Evolutionary conservation across 2,329 filamentous ascomycete species (phyloP), one percentile per base, ranked within the genome.

Genomic region (Chaetomium globosum): DNA sequence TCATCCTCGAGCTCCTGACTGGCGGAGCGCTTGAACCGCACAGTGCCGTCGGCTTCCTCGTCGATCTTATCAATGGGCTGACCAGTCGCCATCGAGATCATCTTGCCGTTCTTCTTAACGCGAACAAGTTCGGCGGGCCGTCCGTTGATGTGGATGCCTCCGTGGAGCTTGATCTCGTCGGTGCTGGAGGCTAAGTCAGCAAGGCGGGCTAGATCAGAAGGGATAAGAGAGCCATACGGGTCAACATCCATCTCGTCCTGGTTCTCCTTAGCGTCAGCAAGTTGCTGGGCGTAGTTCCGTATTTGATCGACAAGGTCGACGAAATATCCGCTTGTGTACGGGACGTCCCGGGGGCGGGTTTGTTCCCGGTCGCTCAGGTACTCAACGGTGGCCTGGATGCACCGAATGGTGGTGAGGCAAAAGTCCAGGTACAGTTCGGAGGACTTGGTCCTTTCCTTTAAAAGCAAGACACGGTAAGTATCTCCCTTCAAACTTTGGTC

Each of bases 231-330:
- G 70, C 77, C 83, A 76, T 85, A 86, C 84, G 80, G 79, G 73
- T 86, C 82, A 68, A 86, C 77, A 74, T 86, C 83, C 83, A 86
- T 84, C 64, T 83, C 81, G 68, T 83, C 81, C 68, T 85, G 82
- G 67, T 82, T 82, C 74, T 85, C 85, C 74, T 92, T 89, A 70
- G 88, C 86, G 71, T 88, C 88, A 69, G 89, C 88, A 73, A 97
- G 87, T 76, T 95, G 91, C 73, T 88, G 86, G 67, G 92, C 93
- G 86, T 97, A 96, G 76, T 92, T 87, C 76, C 89, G 87, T 73
- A 97, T 93, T 85, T 97, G 93, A 77, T 96, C 92, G 77, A 96
- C 89, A 67, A 98, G 88, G 81, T 98, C 94, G 80, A 97, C 89
- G 77, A 97, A 97, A 80, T 98, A 98, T 76, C 92, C 92, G 85